phyloP scores from a whole-genome alignment of 805 yeast genomes.

The Jamesozyma gamospora region DNA sequence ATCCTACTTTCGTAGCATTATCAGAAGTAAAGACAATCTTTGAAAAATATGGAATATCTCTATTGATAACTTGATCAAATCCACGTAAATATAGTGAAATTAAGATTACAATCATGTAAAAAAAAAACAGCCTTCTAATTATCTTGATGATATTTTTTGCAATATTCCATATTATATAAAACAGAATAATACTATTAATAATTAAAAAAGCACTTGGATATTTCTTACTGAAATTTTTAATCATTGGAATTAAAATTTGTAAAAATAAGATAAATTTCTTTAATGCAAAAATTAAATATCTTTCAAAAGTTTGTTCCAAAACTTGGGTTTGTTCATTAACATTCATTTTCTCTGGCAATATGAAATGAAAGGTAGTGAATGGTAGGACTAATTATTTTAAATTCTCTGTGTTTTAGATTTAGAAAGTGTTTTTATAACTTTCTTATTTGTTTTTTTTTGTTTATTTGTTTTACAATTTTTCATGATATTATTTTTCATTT shows the following conservation, averaged over 20 bases:
- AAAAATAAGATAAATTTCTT: slow-evolving; percentile 6
- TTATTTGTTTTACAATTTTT: no score
- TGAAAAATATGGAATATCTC: slow-evolving; percentile 14
- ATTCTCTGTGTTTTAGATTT: not conserved
- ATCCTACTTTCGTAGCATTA: slow-evolving; percentile 1
- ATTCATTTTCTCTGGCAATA: slow-evolving; percentile 1
- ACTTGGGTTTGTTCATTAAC: slow-evolving; percentile 1
- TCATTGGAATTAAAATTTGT: slow-evolving; percentile 14
- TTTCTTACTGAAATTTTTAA: slow-evolving; percentile 16
- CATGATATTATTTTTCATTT: no score
- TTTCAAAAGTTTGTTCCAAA: slow-evolving; percentile 4
- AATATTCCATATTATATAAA: slow-evolving; percentile 21
- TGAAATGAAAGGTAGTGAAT: not conserved
- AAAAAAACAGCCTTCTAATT: slow-evolving; percentile 18
- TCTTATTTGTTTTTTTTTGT: not conserved
- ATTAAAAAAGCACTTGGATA: slow-evolving; percentile 27
- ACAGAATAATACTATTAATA: slow-evolving; percentile 12
- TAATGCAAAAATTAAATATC: slow-evolving; percentile 4
- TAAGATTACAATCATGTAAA: slow-evolving; percentile 10
- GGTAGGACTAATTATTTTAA: no score
- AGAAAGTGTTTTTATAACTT: not conserved
- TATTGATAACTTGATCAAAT: slow-evolving; percentile 11
- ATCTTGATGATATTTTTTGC: slow-evolving; percentile 24
- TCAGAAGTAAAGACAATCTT: slow-evolving; percentile 7
- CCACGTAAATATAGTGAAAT: slow-evolving; percentile 31